Conservation (phyloP, 2,329 filamentous ascomycete genomes). For the Epichloe gansuensis region DNA sequence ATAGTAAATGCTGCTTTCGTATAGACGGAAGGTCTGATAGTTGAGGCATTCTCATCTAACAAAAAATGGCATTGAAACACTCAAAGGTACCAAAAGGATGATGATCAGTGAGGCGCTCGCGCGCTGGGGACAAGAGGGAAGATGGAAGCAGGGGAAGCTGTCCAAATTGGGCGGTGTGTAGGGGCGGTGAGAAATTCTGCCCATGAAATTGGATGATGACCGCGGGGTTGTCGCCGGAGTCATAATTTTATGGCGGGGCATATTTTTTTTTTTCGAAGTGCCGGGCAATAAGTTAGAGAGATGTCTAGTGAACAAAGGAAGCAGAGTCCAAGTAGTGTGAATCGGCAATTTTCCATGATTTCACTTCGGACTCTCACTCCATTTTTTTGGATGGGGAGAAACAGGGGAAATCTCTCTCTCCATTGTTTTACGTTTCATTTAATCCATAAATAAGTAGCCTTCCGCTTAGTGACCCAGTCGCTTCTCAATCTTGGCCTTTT, state of each 20-base stretch:
- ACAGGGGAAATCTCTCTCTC: too few relatives aligned
- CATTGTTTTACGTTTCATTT: not conserved
- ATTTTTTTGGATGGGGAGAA: too few relatives aligned
- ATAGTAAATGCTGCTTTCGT: constrained; percentile 61
- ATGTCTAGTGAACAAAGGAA: too few relatives aligned
- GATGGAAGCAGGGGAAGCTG: not conserved
- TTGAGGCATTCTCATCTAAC: constrained; percentile 7
- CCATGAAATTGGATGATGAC: constrained; percentile 5
- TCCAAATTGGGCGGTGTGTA: constrained; percentile 3
- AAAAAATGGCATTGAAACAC: not conserved
- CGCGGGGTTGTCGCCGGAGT: constrained; percentile 4
- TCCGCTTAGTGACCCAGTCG: constrained; percentile 36
- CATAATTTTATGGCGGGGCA: not conserved
- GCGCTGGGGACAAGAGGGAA: not conserved
- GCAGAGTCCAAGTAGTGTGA: too few relatives aligned
- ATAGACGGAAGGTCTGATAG: constrained; percentile 40
- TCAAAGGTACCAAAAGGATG: not conserved
- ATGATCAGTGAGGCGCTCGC: not conserved
- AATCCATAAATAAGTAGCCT: not conserved
- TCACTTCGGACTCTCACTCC: too few relatives aligned
- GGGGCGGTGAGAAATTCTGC: constrained; percentile 13
- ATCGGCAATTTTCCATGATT: not conserved
- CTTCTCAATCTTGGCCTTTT: constrained; percentile 63
- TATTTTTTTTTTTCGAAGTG: too few relatives aligned
- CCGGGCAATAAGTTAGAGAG: too few relatives aligned